Percentiles rank a stretch among this genome's conserved stretches.
These are phyloP conservation scores for Botrytis medusae DNA, from an alignment of 2,329 filamentous ascomycete species.

Conservation along the genomic window DNA sequence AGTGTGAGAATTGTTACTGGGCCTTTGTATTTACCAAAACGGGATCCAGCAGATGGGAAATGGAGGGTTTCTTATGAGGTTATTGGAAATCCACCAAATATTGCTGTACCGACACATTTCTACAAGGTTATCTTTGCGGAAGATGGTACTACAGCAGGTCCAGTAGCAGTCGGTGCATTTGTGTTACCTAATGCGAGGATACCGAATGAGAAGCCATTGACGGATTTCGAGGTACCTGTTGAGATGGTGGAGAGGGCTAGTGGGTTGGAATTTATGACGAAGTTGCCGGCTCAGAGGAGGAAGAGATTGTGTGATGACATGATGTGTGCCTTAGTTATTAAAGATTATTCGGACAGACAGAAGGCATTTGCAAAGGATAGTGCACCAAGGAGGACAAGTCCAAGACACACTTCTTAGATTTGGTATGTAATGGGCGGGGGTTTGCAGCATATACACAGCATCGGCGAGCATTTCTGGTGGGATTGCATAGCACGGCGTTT, in stretches of 20 bases:
- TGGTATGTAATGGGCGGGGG: constrained; percentile 24
- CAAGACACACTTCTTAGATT: constrained; percentile 34
- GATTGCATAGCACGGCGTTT: constrained; percentile 29
- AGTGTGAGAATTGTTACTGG: constrained; percentile 90
- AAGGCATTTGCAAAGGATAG: constrained; percentile 50
- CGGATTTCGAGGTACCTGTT: constrained; percentile 91
- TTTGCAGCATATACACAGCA: constrained; percentile 22
- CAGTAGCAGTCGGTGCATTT: constrained; percentile 89
- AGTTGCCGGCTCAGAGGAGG: constrained; percentile 71
- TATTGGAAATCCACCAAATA: constrained; percentile 87
- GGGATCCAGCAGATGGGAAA: constrained; percentile 80
- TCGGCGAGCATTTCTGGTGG: constrained; percentile 3
- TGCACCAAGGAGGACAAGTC: constrained; percentile 35
- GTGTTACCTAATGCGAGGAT: constrained; percentile 92
- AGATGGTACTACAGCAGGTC: constrained; percentile 67
- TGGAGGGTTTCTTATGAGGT: constrained; percentile 96
- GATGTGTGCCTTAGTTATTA: constrained; percentile 78
- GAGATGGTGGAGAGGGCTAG: constrained; percentile 91
- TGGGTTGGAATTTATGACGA: constrained; percentile 84
- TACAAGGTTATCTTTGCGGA: constrained; percentile 99
- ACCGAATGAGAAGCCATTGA: constrained; percentile 79
- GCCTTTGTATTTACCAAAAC: constrained; percentile 85
- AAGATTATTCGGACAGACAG: constrained; percentile 68
- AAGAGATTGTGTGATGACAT: constrained; percentile 83
- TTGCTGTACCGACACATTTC: constrained; percentile 97